Base-by-base conservation (phyloP, 2,329 filamentous ascomycete species). In the Pyrenophora teres region DNA sequence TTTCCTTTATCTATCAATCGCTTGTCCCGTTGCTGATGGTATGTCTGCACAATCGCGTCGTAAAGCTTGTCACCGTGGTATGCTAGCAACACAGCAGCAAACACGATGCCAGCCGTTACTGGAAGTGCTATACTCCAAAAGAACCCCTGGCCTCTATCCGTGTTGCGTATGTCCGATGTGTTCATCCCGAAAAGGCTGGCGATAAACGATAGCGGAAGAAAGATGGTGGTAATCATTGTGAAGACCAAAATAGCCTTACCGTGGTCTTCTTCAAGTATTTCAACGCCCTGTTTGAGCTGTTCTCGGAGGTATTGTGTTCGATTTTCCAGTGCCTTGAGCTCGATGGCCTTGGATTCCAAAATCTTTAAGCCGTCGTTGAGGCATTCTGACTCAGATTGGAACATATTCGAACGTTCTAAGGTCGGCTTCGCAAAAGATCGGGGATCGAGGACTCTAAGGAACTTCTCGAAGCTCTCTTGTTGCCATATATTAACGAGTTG, bases 171-270 rank as follows among this genome's bases (percentile, higher is more conserved):
- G 19, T 58, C 59, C 4, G 27, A 13, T 1, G 50, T 60, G 40
- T 62, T 63, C 60, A 65, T 65, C 0, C 62, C 59, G 3, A 65
- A 54, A 12, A 60, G 41, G 36, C 46, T 47, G 1, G 46, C 38
- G 3, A 63, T 48, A 19, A 61, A 62, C 0, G 60, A 63, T 12
- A 62, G 43, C 0, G 54, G 57, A 3, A 60, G 21, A n/a, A 75
- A 76, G 30, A 75, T 57, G 31, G 70, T 69, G 0, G 74, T 76
- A 13, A 75, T 68, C 31, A 57, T 41, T 0, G 58, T 57, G 27
- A 63, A 60, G 0, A 57, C 27, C 2, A 53, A 23, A 12, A 59
- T 57, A 2, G 56, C 56, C 33, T 55, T 61, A 3, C 33, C 35
- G 25, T 57, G 19, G 15, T 40, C 57, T 46, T 60, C 57, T 37